Percentiles rank a stretch among this genome's conserved stretches.
Evolutionary conservation across 495 filamentous ascomycete genomes (phyloP).

Genomic region (Daldinia loculata): DNA sequence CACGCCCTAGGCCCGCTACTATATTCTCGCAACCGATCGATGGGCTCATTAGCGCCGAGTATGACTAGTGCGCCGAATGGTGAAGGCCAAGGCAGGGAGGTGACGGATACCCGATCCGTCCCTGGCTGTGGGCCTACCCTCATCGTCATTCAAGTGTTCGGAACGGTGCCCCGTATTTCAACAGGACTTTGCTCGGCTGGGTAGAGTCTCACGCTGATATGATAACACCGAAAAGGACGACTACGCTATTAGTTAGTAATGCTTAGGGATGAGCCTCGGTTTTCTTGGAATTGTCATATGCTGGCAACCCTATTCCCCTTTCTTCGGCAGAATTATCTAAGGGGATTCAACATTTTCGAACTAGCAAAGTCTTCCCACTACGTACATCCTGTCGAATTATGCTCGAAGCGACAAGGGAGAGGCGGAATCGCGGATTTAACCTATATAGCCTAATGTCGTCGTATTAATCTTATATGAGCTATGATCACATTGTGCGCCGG

Average conservation of each 20-base stretch:
- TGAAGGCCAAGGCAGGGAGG: neutral
- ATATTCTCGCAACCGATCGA: too few species aligned
- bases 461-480: conserved; percentile 29
- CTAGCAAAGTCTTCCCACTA: neutral
- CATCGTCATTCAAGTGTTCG: neutral
- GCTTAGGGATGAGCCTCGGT: neutral
- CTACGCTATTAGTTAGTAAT: neutral
- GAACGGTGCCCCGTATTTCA: neutral
- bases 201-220: neutral
- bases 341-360: neutral
- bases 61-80: neutral
- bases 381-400: neutral
- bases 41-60: neutral
- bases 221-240: neutral
- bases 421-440: conserved; percentile 24
- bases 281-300: too few species aligned
- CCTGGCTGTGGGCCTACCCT: neutral
- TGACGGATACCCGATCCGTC: neutral
- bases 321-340: neutral
- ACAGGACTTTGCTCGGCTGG: neutral
- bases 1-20: neutral
- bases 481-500: conserved; percentile 35
- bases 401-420: neutral
- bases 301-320: too few species aligned
- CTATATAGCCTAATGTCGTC: conserved; percentile 38